Conservation (phyloP, 148 eudicot species). For the Chenopodium formosanum region DNA sequence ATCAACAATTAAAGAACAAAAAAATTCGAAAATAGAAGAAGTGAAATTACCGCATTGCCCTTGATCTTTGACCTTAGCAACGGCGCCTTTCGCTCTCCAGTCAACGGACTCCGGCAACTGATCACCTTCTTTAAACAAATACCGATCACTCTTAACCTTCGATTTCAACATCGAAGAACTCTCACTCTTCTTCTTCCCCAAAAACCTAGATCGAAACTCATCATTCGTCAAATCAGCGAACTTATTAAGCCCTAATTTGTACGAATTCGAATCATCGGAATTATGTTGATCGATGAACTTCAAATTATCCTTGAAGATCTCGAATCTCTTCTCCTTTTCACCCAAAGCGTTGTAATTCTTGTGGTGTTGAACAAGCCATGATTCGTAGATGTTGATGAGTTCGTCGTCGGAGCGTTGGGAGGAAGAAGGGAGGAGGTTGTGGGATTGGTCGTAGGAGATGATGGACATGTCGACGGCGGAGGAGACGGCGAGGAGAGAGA, state of each 20-base stretch:
- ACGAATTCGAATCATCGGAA: slow-evolving; percentile 28
- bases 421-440: slow-evolving; percentile 16
- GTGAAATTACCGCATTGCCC: slow-evolving; percentile 67
- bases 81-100: slow-evolving; percentile 82
- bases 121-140: slow-evolving; percentile 43
- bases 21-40: too few relatives aligned
- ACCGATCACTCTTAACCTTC: slow-evolving; percentile 40
- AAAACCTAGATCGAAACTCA: slow-evolving; percentile 53
- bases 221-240: slow-evolving; percentile 83
- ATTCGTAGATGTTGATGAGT: slow-evolving; percentile 45
- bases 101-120: slow-evolving; percentile 62
- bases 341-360: slow-evolving; percentile 58
- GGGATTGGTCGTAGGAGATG: slow-evolving; percentile 47
- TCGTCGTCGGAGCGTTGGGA: slow-evolving; percentile 40
- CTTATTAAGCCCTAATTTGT: slow-evolving; percentile 55
- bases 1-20: background rate
- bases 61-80: slow-evolving; percentile 67
- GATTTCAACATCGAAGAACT: background rate
- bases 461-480: slow-evolving; percentile 68
- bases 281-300: slow-evolving; percentile 53
- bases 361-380: slow-evolving; percentile 58
- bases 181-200: slow-evolving; percentile 34
- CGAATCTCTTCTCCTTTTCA: slow-evolving; percentile 62
- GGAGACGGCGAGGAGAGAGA: slow-evolving; percentile 37
- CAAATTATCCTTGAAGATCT: slow-evolving; percentile 69